A percentile compares a stretch with the other conserved stretches of the same genome.
phyloP scores from a whole-genome alignment of 495 filamentous ascomycete genomes.

The Daldinia decipiens region DNA sequence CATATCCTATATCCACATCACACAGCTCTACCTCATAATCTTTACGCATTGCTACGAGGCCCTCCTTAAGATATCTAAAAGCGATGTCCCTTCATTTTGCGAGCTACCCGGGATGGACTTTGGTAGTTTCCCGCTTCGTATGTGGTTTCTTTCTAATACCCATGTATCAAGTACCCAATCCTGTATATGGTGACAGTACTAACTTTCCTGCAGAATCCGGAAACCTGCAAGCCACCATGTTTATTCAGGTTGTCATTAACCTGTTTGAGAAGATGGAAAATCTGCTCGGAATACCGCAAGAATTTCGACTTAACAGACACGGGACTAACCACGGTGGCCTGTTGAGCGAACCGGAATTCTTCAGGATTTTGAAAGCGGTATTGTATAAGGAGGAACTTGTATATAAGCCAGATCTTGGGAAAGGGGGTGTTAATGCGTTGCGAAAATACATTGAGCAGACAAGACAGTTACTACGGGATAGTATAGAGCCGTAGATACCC shows the following conservation, averaged over 20 bases:
- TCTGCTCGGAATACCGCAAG: slow-evolving; percentile 35
- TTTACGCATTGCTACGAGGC: slow-evolving; percentile 33
- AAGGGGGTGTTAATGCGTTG: slow-evolving; percentile 37
- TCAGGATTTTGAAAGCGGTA: slow-evolving; percentile 15
- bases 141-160: background rate
- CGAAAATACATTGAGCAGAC: slow-evolving; percentile 30
- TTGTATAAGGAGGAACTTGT: slow-evolving; percentile 30
- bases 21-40: slow-evolving; percentile 31
- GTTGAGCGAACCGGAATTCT: slow-evolving; percentile 23
- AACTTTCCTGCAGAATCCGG: slow-evolving; percentile 33
- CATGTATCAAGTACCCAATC: background rate
- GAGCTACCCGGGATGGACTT: slow-evolving; percentile 37
- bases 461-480: slow-evolving; percentile 24
- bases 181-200: background rate
- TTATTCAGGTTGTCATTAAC: slow-evolving; percentile 37
- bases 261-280: slow-evolving; percentile 38
- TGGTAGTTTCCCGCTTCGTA: slow-evolving; percentile 34
- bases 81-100: slow-evolving; percentile 27
- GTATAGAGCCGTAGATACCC: slow-evolving; percentile 28
- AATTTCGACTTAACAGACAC: slow-evolving; percentile 23
- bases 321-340: slow-evolving; percentile 11
- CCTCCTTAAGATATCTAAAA: slow-evolving; percentile 23
- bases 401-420: slow-evolving; percentile 29
- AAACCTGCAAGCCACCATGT: slow-evolving; percentile 38
- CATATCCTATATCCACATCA: slow-evolving; percentile 36